phyloP scores from a whole-genome alignment of 2,329 filamentous ascomycete genomes.

The Gaeumannomyces sp. region DNA sequence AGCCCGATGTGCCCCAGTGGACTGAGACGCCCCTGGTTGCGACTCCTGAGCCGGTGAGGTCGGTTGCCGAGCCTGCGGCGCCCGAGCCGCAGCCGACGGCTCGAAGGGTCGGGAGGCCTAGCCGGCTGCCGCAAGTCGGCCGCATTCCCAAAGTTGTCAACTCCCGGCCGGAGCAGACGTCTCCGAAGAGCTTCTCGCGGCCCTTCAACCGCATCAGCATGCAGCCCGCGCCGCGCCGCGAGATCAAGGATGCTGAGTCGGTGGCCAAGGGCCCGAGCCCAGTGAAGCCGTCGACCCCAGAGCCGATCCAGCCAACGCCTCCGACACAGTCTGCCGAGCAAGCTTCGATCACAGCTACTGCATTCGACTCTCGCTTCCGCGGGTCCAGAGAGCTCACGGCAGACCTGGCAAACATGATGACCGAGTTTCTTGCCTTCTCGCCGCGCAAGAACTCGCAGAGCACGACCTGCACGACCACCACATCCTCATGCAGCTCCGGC shows the following conservation, averaged over 20 bases:
- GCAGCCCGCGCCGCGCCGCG: conserved; percentile 27
- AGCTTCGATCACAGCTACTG: neutral
- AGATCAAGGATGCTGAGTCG: conserved; percentile 30
- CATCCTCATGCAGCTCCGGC: conserved; percentile 63
- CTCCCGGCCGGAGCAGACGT: conserved; percentile 57
- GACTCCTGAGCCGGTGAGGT: neutral
- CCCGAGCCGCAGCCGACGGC: neutral
- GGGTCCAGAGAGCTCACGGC: conserved; percentile 24
- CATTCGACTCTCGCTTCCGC: conserved; percentile 25
- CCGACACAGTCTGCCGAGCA: neutral
- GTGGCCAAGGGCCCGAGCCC: conserved; percentile 44
- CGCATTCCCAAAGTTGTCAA: conserved; percentile 79
- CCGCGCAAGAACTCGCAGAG: conserved; percentile 65
- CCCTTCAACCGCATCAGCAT: conserved; percentile 61
- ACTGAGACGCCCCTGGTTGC: neutral
- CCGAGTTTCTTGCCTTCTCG: conserved; percentile 70
- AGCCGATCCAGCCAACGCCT: conserved; percentile 19
- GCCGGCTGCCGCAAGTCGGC: conserved; percentile 72
- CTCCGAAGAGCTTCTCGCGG: conserved; percentile 77
- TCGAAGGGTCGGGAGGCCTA: conserved; percentile 36
- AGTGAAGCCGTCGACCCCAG: conserved; percentile 33
- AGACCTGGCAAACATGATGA: conserved; percentile 24
- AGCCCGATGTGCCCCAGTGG: neutral
- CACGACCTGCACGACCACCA: conserved; percentile 41
- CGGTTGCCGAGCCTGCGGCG: neutral